Base-by-base conservation (phyloP, 768 basidiomycete genomes). In the Rhizopogon vesiculosus region DNA sequence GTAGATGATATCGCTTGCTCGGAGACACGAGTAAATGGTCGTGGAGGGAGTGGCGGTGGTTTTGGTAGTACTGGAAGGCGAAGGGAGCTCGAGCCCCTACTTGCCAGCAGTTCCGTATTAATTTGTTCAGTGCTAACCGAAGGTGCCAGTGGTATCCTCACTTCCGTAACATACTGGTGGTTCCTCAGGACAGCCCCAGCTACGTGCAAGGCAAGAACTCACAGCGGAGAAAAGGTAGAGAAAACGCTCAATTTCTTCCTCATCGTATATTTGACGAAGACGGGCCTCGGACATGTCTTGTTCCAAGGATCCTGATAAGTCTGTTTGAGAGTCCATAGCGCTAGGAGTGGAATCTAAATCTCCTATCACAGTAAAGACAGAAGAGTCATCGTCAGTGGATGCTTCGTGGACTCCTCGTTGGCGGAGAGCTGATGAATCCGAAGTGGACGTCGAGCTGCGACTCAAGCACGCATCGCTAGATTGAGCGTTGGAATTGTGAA, bases 241-340 rank as follows among this genome's bases (percentile, higher is more conserved):
- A 63, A 84, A 87, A 28, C 82, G 71, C 15, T 82, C 76, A 13
- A 86, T 79, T 69, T 87, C 84, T 63, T 86, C 84, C 52, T 80
- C 76, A 25, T 87, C 85, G 57, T 82, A 86, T 28, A 83, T 61
- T 41, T 81, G 76, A 41, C 86, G 73, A 18, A 87, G 71, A 60
- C 85, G 72, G 25, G 69, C 66, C 62, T 86, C 83, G 7, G 78
- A 76, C 28, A 83, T 63, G 4, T 71, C 71, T 40, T 64, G 66
- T 45, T 71, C 67, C 28, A 25, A 28, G 54, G 54, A 56, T 18
- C 22, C 31, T 40, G 35, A 16, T 19, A 49, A 16, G 19, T 49
- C 48, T 38, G 35, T 38, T 49, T 25, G 48, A 38, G 48, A 49
- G 35, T 22, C 35, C 22, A 49, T 38, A 49, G 19, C 33, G 22